Base-by-base conservation (phyloP, 805 yeast genomes). In the Yarrowia yakushimensis region DNA sequence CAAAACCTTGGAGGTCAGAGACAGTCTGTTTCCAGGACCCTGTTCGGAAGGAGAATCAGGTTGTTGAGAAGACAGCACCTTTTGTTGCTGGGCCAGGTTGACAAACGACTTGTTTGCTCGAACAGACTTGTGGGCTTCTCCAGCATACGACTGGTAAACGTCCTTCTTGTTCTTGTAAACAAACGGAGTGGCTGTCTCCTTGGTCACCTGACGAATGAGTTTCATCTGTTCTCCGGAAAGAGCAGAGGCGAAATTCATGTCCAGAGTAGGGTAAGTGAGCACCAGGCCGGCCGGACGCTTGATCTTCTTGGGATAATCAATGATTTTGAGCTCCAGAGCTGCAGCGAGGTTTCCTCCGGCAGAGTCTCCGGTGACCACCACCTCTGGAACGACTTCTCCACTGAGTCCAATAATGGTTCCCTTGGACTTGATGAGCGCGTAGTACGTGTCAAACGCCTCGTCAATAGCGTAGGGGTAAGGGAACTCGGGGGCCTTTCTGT, bases 401-500 rank as follows among this genome's bases (percentile, higher is more conserved):
- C 69, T 39, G 28, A 43, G 54, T 34, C 68, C 62, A 37, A 68
- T 59, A 20, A 54, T 48, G 25, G 63, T 52, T 17, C 60, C 48
- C 50, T 42, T 22, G 39, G 68, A 64, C 42, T 64, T 63, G 27
- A 60, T 41, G 31, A 43, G 66, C 64, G 60, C 42, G 43, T 46
- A 17, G 36, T 63, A 48, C 7, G 81, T 69, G 62, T 74, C 76
- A 64, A 71, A 77, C 31, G 25, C 36, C 55, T 48, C 57, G 10
- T 79, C 76, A 2, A 78, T 75, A 45, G 79, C 73, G 10, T 82
- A 80, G 3, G 85, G 84, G 67, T 72, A 81, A 22, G 80, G 79
- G 66, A 71, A 65, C 67, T 81, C 82, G 2, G 84, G 85, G 0
- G 83, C 83, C 62, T 79, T 69, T 41, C 84, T 65, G 69, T 81